Conservation (phyloP, 495 filamentous ascomycete species). For the Penicillium mononematosum region DNA sequence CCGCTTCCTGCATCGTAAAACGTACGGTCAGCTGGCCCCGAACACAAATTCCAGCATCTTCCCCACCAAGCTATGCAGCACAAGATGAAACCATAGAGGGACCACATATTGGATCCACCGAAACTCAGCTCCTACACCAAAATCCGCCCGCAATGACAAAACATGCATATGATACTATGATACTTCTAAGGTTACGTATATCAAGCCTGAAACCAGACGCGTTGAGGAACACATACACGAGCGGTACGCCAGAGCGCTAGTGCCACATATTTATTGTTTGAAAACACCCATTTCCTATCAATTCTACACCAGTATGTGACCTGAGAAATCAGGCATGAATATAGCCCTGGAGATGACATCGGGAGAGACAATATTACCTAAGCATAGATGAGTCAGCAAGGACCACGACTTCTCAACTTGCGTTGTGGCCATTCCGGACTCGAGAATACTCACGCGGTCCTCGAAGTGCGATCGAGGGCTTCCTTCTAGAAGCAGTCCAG, state of each 20-base stretch:
- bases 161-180: background rate
- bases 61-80: constrained; percentile 1
- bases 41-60: background rate
- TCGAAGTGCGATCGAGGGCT: constrained; percentile 40
- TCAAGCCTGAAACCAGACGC: background rate
- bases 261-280: too few relatives aligned
- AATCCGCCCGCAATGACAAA: background rate
- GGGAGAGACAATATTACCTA: background rate
- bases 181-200: too few relatives aligned
- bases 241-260: too few relatives aligned
- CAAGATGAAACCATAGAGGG: background rate
- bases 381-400: background rate
- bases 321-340: background rate
- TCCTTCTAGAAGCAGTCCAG: constrained; percentile 34
- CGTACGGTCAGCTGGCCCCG: background rate
- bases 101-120: constrained; percentile 18
- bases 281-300: background rate
- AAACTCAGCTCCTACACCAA: background rate
- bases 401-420: constrained; percentile 32
- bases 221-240: too few relatives aligned
- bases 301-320: background rate
- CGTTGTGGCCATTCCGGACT: constrained; percentile 47
- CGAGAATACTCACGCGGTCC: constrained; percentile 53
- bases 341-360: too few relatives aligned
- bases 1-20: background rate